phyloP scores from a whole-genome alignment of 768 basidiomycete genomes.

The Hortiboletus campestris region DNA sequence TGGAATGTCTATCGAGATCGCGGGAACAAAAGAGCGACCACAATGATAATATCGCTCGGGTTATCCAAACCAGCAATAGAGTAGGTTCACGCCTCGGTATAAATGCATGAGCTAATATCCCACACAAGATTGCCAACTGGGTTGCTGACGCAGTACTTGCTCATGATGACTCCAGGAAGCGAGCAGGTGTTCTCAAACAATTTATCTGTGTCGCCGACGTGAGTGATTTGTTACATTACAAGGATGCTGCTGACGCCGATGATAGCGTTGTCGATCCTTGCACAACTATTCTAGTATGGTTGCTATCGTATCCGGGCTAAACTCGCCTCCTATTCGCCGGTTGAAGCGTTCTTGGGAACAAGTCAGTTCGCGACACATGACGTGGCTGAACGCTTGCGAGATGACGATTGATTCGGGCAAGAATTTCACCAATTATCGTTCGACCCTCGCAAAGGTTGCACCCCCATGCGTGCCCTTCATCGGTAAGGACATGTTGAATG shows the following conservation, averaged over 20 bases:
- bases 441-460: conserved; percentile 74
- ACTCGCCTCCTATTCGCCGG: conserved; percentile 89
- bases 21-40: conserved; percentile 72
- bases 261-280: conserved; percentile 79
- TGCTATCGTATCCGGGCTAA: conserved; percentile 90
- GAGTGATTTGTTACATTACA: conserved; percentile 30
- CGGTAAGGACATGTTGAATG: conserved; percentile 47
- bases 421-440: conserved; percentile 91
- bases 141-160: conserved; percentile 81
- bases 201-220: conserved; percentile 92
- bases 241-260: conserved; percentile 1
- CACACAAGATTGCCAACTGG: conserved; percentile 82
- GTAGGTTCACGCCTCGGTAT: conserved; percentile 39
- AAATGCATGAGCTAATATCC: neutral
- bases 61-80: conserved; percentile 86
- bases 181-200: conserved; percentile 81
- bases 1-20: conserved; percentile 86
- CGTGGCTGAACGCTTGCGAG: conserved; percentile 76
- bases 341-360: conserved; percentile 94
- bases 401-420: conserved; percentile 89
- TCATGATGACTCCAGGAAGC: conserved; percentile 79
- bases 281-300: conserved; percentile 99
- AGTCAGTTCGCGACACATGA: conserved; percentile 71
- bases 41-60: conserved; percentile 79
- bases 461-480: conserved; percentile 98